Base-by-base conservation (phyloP, 768 basidiomycete genomes). In the Lactarius hengduanensis region DNA sequence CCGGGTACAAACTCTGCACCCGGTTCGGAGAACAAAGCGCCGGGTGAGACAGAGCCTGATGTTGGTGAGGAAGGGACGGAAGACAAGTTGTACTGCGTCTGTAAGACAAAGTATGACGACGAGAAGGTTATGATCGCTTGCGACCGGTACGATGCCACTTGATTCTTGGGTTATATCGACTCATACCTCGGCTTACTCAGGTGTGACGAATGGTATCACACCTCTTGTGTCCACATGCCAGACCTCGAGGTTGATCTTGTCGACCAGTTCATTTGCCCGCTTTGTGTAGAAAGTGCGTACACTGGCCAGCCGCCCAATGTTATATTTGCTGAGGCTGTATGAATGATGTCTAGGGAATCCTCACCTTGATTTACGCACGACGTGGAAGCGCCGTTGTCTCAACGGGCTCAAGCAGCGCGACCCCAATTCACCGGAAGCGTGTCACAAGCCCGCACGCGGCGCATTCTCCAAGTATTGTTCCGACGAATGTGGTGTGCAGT, bases 161-260 rank as follows among this genome's bases (percentile, higher is more conserved):
- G 15, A 26, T 26, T 20, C 11, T 36, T 63, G 22, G 28, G 30
- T 36, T 53, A 20, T 38, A 43, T 13, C 9, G 26, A 61, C 40
- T 59, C 18, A 57, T 40, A 6, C 56, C 62, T 20, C 57, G 58
- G 20, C 22, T 47, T 36, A 3, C 53, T 20, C 64, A 94, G 94
- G 34, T 96, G 94, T 76, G 94, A 96, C 72, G 91, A 95, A 68
- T 97, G 94, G 94, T 96, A 93, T 75, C 94, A 97, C 74, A 90
- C 91, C 0, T 82, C 86, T 57, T 97, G 94, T 71, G 87, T 96
- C 32, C 79, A 84, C 50, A 90, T 96, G 83, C 84, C 86, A 30
- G 93, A 96, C 67, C 79, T 86, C 8, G 86, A 89, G 70, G 85
- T 94, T 41, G 92, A 95, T 71, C 85, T 97, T 18, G 90, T 97